Base-by-base conservation (phyloP, 192 early-diverging fungal genomes). In the Entomortierella parvispora region DNA sequence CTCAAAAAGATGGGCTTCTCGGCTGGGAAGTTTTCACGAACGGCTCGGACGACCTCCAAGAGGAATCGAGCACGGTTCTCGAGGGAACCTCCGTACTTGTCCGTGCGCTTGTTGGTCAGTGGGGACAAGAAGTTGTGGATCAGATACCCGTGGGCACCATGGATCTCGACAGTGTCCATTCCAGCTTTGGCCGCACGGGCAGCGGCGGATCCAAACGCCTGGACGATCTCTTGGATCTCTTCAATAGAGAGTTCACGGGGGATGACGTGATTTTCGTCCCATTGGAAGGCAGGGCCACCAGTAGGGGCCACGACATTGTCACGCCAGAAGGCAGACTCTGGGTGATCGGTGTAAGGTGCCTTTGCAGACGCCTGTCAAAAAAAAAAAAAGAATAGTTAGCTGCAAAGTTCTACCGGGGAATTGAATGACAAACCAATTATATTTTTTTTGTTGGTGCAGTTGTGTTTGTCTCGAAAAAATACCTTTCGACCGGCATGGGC, bases 121-220 rank as follows among this genome's bases (percentile, higher is more conserved):
- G 93, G 90, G 18, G 90, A 92, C 17, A 96, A 65, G 68, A 97
- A 97, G 70, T 89, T 81, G 79, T 91, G 82, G 55, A 94, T 67
- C 44, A 98, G 79, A 74, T 96, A 98, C 10, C 97, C 97, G 79
- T 99, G 95, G 3, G 97, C 95, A 52, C 81, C 87, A 58, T 97
- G 96, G 23, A 99, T 82, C 79, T 99, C 97, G 28, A 97, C 79
- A n/a, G 90, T 90, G 57, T 96, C 94, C 72, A 96, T 93, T 3
- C 94, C 94, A 4, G 95, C 96, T 58, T 87, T 81, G 33, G 85
- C 74, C 0, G 96, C 92, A 31, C 93, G 88, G 33, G 62, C 68
- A 0, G 95, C 90, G 33, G 92, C 89, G 20, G 83, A 64, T 9
- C 61, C 89, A 80, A 90, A 99, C 26, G 84, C 81, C 11, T 84